Percentiles rank a stretch among this genome's conserved stretches.
Evolutionary conservation across 495 filamentous ascomycete species (phyloP).

Genomic region (Zalerion maritima): DNA sequence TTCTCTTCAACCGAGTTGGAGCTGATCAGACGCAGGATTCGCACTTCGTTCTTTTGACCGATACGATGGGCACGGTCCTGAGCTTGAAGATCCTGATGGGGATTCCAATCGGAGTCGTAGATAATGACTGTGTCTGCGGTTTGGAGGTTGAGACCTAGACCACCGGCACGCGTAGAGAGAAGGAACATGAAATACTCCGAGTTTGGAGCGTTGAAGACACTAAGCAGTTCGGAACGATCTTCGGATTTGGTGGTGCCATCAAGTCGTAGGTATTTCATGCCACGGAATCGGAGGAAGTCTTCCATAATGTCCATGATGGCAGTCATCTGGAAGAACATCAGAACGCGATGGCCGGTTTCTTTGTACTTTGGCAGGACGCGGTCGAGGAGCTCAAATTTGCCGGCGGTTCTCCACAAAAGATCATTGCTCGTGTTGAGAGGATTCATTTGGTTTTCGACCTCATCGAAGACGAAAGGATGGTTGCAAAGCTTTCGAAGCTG

Average conservation of each 20-base stretch:
- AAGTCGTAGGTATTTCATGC: conserved; percentile 72
- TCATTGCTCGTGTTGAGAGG: conserved; percentile 77
- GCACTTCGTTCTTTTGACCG: conserved; percentile 97
- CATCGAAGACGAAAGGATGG: conserved; percentile 96
- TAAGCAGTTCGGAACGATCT: conserved; percentile 82
- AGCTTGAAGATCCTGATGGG: conserved; percentile 96
- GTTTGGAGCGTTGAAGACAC: conserved; percentile 72
- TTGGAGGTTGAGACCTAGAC: conserved; percentile 89
- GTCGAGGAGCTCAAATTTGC: conserved; percentile 94
- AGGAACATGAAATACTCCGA: conserved; percentile 97
- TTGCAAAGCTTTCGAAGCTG: conserved; percentile 97
- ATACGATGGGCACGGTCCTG: conserved; percentile 99
- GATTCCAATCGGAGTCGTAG: conserved; percentile 99
- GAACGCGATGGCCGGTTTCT: conserved; percentile 71
- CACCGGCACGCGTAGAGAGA: conserved; percentile 96
- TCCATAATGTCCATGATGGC: conserved; percentile 99
- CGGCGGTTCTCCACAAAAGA: conserved; percentile 84
- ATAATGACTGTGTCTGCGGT: conserved; percentile 98
- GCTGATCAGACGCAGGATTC: conserved; percentile 86
- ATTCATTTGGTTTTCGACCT: conserved; percentile 97
- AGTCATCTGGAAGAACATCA: conserved; percentile 99
- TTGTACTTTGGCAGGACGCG: conserved; percentile 86
- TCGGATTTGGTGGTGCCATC: conserved; percentile 96
- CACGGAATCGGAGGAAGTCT: conserved; percentile 78
- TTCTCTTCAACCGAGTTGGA: conserved; percentile 97